These are phyloP conservation scores for Isabelozyma pseudorhagii DNA, from an alignment of 805 yeast species.

Conservation along the genomic window DNA sequence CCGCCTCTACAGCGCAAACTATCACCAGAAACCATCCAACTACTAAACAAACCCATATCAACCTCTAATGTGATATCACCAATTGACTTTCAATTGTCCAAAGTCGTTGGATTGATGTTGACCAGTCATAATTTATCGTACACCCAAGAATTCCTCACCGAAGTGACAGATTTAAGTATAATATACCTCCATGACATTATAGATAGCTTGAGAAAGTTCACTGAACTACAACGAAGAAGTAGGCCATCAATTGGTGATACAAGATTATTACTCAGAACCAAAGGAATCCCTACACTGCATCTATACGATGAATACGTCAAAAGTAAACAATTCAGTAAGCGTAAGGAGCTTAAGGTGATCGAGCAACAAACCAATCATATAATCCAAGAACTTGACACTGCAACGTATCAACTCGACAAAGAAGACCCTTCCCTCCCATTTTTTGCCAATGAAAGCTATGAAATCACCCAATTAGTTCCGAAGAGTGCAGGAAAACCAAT, in stretches of 20 bases:
- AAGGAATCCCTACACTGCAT: constrained; percentile 36
- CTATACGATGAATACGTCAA: constrained; percentile 34
- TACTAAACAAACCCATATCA: neutral
- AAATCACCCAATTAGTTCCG: constrained; percentile 54
- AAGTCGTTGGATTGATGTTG: constrained; percentile 23
- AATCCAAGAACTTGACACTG: constrained; percentile 5
- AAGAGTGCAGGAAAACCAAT: constrained; percentile 36
- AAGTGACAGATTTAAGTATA: constrained; percentile 24
- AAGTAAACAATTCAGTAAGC: constrained; percentile 13
- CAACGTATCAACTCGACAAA: constrained; percentile 19
- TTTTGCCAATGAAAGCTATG: constrained; percentile 50
- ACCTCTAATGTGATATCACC: constrained; percentile 7
- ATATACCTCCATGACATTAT: constrained; percentile 35
- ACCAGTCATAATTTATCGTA: constrained; percentile 16
- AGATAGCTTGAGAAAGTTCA: constrained; percentile 43
- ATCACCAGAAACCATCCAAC: neutral
- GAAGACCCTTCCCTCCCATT: constrained; percentile 47
- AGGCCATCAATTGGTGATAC: constrained; percentile 54
- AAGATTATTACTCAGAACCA: constrained; percentile 40
- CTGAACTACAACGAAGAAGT: constrained; percentile 59
- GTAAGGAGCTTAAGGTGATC: constrained; percentile 6
- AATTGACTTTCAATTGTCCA: constrained; percentile 26
- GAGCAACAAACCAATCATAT: constrained; percentile 10
- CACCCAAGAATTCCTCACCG: constrained; percentile 26
- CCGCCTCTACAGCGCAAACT: neutral